Conservation (phyloP, 331 rosid genomes). For the Saraca asoca region DNA sequence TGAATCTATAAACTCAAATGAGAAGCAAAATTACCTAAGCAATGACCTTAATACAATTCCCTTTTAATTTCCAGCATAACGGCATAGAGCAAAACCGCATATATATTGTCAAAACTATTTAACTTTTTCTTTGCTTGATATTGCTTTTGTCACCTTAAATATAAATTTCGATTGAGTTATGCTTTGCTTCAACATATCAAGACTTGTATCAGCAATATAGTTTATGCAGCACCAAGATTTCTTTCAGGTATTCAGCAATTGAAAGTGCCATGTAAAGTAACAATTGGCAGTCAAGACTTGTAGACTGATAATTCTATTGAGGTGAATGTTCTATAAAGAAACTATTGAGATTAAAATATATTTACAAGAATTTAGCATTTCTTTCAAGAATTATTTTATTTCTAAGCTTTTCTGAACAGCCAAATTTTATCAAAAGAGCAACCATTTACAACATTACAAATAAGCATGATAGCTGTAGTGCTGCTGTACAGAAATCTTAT, state of each 20-base stretch:
- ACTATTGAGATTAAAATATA: background rate
- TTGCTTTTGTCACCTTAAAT: background rate
- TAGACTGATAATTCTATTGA: background rate
- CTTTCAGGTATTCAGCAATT: background rate
- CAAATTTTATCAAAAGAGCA: background rate
- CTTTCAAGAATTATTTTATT: background rate
- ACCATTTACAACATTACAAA: background rate
- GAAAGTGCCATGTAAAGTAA: background rate
- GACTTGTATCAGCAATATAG: background rate
- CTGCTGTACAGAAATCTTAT: background rate
- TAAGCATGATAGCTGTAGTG: background rate
- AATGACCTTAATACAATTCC: background rate
- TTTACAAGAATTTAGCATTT: background rate
- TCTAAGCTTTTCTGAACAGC: background rate
- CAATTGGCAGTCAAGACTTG: background rate
- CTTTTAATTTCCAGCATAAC: background rate
- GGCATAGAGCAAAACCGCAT: background rate
- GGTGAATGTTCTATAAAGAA: no score
- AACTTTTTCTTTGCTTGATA: no score
- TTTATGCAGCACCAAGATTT: background rate
- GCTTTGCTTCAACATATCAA: background rate
- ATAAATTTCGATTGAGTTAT: background rate
- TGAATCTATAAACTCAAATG: background rate
- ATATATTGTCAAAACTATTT: background rate
- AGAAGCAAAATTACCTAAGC: conserved; percentile 1